Evolutionary conservation across 768 basidiomycete species (phyloP).

Genomic region (Podaxis pistillaris): DNA sequence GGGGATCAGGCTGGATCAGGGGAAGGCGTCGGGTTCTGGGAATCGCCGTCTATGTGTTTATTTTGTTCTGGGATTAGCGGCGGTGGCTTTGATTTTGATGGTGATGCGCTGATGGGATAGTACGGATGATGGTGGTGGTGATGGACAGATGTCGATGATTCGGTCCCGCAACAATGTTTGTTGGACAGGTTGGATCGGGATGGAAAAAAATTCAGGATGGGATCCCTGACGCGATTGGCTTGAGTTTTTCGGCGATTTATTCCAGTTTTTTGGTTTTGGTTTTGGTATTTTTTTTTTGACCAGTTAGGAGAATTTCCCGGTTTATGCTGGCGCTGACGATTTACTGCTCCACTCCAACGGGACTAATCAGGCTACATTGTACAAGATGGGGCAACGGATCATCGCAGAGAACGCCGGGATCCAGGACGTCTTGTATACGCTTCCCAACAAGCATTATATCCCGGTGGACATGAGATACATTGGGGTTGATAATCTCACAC

Average conservation of each 20-base stretch:
- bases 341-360: background rate
- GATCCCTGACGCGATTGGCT: background rate
- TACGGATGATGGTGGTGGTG: background rate
- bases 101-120: background rate
- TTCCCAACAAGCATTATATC: conserved; percentile 96
- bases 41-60: background rate
- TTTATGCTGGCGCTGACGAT: background rate
- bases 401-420: conserved; percentile 64
- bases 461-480: conserved; percentile 81
- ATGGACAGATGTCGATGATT: background rate
- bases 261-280: background rate
- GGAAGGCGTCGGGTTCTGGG: background rate
- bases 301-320: background rate
- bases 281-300: background rate
- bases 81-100: background rate
- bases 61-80: background rate
- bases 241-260: background rate
- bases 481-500: conserved; percentile 66
- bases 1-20: background rate
- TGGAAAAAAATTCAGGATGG: background rate
- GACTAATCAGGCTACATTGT: conserved; percentile 73
- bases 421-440: conserved; percentile 59
- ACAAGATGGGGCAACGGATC: conserved; percentile 81
- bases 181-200: background rate
- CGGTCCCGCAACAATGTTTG: background rate